phyloP scores from a whole-genome alignment of 139 green algal genomes.

The Limnomonas spitsbergensis region DNA sequence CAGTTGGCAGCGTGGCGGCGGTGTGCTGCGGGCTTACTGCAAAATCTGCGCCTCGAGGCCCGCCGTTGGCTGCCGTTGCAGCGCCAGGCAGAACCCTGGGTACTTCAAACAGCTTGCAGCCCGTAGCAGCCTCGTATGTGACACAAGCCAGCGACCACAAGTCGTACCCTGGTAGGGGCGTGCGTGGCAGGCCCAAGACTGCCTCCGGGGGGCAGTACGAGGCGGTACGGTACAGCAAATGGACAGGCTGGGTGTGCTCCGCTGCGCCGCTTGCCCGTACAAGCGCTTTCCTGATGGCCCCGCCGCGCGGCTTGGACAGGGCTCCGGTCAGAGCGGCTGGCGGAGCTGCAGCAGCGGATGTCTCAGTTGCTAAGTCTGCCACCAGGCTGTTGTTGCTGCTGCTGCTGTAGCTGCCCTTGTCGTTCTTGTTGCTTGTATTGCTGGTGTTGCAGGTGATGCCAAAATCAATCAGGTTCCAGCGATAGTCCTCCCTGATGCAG shows the following conservation, averaged over 20 bases:
- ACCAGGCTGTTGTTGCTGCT: neutral
- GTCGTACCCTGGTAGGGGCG: neutral
- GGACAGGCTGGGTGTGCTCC: neutral
- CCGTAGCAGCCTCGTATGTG: conserved; percentile 9
- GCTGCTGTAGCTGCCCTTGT: neutral
- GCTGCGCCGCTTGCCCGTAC: too few relatives aligned
- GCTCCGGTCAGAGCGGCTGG: neutral
- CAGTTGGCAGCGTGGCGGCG: too few relatives aligned
- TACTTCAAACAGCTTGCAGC: conserved; percentile 15
- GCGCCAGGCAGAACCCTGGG: neutral
- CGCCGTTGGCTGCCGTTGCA: neutral
- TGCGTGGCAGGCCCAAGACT: neutral
- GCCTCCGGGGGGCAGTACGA: conserved; percentile 9
- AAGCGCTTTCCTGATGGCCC: neutral
- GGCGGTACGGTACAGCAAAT: neutral
- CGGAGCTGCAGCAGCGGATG: neutral
- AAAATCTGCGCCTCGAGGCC: too few relatives aligned
- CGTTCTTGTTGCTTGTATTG: neutral
- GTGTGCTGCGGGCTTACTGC: too few relatives aligned
- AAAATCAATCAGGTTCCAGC: conserved; percentile 13
- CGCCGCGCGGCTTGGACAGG: neutral
- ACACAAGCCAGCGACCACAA: conserved; percentile 15
- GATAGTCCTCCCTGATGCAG: neutral
- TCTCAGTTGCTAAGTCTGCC: neutral
- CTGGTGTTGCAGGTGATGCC: neutral